Base-by-base conservation (phyloP, 2,329 filamentous ascomycete species). In the Apiospora marii region DNA sequence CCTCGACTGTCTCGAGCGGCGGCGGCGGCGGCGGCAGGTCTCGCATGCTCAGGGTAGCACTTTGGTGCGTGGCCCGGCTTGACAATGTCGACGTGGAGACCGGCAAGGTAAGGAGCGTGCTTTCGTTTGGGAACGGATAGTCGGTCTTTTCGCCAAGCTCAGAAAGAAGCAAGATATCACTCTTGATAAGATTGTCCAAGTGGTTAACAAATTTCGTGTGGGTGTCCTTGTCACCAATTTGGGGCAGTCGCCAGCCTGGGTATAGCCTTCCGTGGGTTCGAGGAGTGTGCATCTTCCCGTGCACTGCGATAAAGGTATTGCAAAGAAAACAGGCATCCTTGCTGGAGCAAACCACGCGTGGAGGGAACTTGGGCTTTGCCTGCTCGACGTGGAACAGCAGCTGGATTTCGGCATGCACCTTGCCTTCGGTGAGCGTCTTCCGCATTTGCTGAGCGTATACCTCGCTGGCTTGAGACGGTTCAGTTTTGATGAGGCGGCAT, bases 291-390 rank as follows among this genome's bases (percentile, higher is more conserved):
- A 85, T 83, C 53, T 79, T 80, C 3, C 83, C 82, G 72, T 87
- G 83, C 19, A 82, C 74, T 1, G 74, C 70, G n/a, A 88, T 81
- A 73, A 88, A 85, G 8, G 82, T 77, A 69, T 87, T 85, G 76
- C 86, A 89, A 0, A 88, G 80, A 75, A 84, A 88, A 74, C 87
- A 89, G 1, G 87, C 84, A 70, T 85, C 82, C 72, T 88, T 89
- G 79, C 83, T 85, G 4, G 86, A 85, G 70, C 83, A 83, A 7
- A 89, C 83, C 3, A 86, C 81, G 24, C 85, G 81, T 12, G 85
- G 85, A 43, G 76, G 79, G 14, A 76, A 74, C 0, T 64, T 6
- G 0, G 73, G n/a, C 3, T 77, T 69, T 43, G 80, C 73, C 2
- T 79, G 68, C 69, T 86, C 82, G 71, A 83, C 86, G 73, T 85